Conservation (phyloP, 2,329 filamentous ascomycete species). For the Talaromyces funiculosus region DNA sequence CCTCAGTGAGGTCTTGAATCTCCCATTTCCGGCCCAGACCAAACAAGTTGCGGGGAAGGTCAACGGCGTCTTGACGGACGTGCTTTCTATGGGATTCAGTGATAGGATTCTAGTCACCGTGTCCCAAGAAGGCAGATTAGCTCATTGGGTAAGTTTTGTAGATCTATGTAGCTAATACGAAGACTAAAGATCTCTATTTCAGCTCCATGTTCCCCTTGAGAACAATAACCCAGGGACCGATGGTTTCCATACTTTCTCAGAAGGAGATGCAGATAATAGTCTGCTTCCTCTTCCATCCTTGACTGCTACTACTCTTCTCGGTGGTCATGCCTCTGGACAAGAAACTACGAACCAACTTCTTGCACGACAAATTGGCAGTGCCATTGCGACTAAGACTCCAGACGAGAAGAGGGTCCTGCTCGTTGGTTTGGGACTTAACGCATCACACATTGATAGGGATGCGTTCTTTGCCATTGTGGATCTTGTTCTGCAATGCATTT, state of each 20-base stretch:
- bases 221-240: conserved; percentile 32
- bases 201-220: conserved; percentile 31
- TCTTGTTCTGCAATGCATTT: conserved; percentile 39
- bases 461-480: conserved; percentile 40
- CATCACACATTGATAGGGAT: conserved; percentile 37
- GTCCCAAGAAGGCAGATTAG: conserved; percentile 75
- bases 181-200: not conserved
- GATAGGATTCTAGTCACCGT: conserved; percentile 91
- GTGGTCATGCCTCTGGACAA: conserved; percentile 70
- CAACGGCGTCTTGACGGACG: conserved; percentile 64
- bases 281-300: conserved; percentile 74
- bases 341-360: conserved; percentile 84
- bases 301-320: conserved; percentile 80
- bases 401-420: conserved; percentile 55
- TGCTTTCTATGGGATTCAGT: conserved; percentile 66
- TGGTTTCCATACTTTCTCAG: conserved; percentile 34
- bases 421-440: conserved; percentile 53
- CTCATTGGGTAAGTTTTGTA: conserved; percentile 71
- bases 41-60: conserved; percentile 58
- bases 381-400: conserved; percentile 66
- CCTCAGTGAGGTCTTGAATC: conserved; percentile 39
- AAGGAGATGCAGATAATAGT: conserved; percentile 44
- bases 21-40: conserved; percentile 64
- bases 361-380: conserved; percentile 80
- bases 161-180: not conserved